Evolutionary conservation across 2,329 filamentous ascomycete species (phyloP), one percentile per base, ranked within the genome.

Genomic region (Pyrenophora graminea): DNA sequence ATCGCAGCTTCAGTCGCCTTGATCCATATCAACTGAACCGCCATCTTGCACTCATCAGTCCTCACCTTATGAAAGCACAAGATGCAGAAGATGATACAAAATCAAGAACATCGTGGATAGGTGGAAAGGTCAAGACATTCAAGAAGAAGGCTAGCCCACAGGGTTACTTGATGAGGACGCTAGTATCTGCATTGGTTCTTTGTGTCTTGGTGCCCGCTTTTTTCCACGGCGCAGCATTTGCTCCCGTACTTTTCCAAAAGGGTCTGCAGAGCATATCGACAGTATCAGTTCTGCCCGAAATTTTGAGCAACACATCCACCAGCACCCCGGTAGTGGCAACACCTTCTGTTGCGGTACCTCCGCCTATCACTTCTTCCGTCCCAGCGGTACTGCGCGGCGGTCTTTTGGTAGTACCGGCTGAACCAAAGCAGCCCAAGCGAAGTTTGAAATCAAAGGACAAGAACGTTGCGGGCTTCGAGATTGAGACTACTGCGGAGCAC

Each of bases 401-500:
- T 19, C 51, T 70, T 12, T 63, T 59, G 6, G 34, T 62, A 10
- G 45, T 61, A 13, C 45, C 59, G 5, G 42, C 52, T 38, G 44
- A 42, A 34, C 33, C 48, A 30, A 53, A 54, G 32, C 48, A 52
- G 23, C 43, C 31, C 18, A 55, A 50, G 34, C 37, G 34, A 30
- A 55, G 55, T 38, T 15, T 21, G 4, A 55, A 57, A 49, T 51
- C 56, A 19, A 58, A 63, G 33, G 33, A 40, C 10, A 70, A 66
- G 17, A 67, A 72, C 13, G 67, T 69, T 3, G 72, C 75, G 33
- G 66, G 69, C 9, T 83, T 82, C 61, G 77, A 81, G 51, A 72
- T 83, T n/a, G 76, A 81, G 52, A 74, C 78, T n/a, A 74, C 82
- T 54, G 80, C 79, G 4, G 78, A 82, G 53, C 76, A 77, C 40